A percentile compares a stretch with the other conserved stretches of the same genome.
Evolutionary conservation across 1,139 yeast species (phyloP).

Genomic region (Kluyveromyces sp.): DNA sequence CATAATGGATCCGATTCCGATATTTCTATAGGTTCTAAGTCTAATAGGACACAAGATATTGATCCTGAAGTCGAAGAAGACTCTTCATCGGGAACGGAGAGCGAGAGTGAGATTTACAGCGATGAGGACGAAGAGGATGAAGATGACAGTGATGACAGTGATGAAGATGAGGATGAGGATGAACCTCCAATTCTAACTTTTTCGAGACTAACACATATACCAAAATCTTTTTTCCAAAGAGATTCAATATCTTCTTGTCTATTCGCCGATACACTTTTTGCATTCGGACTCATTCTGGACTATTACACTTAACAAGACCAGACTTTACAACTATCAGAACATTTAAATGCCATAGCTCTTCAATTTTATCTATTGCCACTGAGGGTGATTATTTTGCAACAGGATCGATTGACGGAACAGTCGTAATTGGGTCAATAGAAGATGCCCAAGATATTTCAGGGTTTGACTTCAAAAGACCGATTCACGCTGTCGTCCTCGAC

Average conservation of each 20-base stretch:
- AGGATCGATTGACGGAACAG: conserved; percentile 90
- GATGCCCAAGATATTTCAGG: conserved; percentile 63
- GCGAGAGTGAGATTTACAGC: conserved; percentile 11
- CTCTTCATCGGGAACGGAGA: conserved; percentile 12
- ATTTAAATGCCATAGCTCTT: conserved; percentile 78
- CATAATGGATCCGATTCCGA: too few relatives aligned
- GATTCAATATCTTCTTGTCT: conserved; percentile 73
- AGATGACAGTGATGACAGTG: conserved; percentile 29
- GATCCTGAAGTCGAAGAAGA: conserved; percentile 7
- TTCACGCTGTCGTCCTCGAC: conserved; percentile 79
- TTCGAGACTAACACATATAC: conserved; percentile 56
- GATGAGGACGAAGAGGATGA: conserved; percentile 16
- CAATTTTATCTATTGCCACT: conserved; percentile 61
- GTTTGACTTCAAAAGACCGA: conserved; percentile 79
- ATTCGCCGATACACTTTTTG: conserved; percentile 51
- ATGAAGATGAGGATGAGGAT: conserved; percentile 42
- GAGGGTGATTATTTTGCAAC: conserved; percentile 75
- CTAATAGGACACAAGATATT: not conserved
- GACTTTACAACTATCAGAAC: conserved; percentile 57
- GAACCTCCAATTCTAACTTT: conserved; percentile 75
- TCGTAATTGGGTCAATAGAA: conserved; percentile 63
- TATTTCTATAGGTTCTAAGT: too few relatives aligned
- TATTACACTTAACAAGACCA: conserved; percentile 58
- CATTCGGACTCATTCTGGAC: conserved; percentile 86
- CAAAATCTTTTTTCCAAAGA: conserved; percentile 55